phyloP scores from a whole-genome alignment of 2,329 filamentous ascomycete species.

The Madurella mycetomatis region DNA sequence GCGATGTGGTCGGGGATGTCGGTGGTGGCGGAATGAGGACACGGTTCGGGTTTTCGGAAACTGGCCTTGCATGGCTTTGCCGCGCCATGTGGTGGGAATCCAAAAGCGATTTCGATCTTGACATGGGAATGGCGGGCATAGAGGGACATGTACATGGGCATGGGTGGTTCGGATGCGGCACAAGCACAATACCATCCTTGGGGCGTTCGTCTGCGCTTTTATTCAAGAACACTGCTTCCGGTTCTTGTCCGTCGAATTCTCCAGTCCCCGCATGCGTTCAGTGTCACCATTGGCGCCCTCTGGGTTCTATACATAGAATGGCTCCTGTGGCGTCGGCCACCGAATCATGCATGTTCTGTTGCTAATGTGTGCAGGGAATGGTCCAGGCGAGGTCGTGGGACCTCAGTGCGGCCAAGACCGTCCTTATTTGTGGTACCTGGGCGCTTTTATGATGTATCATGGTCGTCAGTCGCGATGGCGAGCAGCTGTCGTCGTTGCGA shows the following conservation, averaged over 20 bases:
- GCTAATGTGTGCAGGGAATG: too few species aligned
- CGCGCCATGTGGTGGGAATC: constrained; percentile 22
- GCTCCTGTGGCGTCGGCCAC: background rate
- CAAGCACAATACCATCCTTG: constrained; percentile 29
- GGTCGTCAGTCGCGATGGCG: background rate
- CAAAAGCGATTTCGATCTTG: constrained; percentile 24
- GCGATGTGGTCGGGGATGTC: constrained; percentile 27
- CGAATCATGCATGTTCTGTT: background rate
- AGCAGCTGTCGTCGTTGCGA: background rate
- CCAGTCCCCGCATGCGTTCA: background rate
- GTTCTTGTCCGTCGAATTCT: constrained; percentile 14
- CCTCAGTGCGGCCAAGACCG: too few species aligned
- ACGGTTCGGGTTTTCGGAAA: constrained; percentile 24
- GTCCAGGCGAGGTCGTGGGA: background rate
- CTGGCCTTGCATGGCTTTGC: constrained; percentile 24
- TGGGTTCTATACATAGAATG: background rate
- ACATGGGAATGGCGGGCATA: constrained; percentile 25
- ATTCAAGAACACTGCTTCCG: constrained; percentile 25
- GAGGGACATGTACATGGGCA: constrained; percentile 29
- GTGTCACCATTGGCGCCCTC: constrained; percentile 5
- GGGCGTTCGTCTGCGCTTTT: constrained; percentile 29
- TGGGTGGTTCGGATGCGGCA: constrained; percentile 27
- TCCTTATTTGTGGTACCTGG: too few species aligned
- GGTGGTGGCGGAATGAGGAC: constrained; percentile 21
- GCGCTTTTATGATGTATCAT: too few species aligned